Percentiles rank a stretch among this genome's conserved stretches.
Evolutionary conservation across 768 basidiomycete species (phyloP).

Genomic region (Astraeus odoratus): DNA sequence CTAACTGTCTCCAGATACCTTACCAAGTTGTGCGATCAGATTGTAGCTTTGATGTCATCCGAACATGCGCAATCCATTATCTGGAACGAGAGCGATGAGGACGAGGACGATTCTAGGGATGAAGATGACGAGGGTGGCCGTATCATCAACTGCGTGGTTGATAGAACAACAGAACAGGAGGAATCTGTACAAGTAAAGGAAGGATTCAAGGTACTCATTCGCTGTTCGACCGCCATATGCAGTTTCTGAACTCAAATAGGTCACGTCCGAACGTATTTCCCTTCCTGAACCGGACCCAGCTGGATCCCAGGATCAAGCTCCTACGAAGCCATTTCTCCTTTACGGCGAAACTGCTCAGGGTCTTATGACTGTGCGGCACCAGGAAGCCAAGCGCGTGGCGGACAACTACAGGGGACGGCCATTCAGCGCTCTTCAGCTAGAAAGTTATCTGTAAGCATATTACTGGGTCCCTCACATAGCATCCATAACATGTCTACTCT

Average conservation of each 20-base stretch:
- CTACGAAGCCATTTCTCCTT: constrained; percentile 23
- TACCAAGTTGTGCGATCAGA: constrained; percentile 46
- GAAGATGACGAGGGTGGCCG: constrained; percentile 17
- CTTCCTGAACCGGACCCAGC: constrained; percentile 6
- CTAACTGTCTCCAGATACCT: constrained; percentile 36
- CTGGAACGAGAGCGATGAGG: constrained; percentile 29
- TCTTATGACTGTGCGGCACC: constrained; percentile 23
- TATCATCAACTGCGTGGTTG: constrained; percentile 42
- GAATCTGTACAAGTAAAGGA: constrained; percentile 33
- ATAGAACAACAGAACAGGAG: constrained; percentile 45
- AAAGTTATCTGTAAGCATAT: constrained; percentile 8
- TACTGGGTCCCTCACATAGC: background rate
- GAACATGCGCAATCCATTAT: constrained; percentile 35
- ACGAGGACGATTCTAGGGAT: constrained; percentile 15
- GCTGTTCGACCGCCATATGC: too few species aligned
- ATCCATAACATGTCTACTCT: background rate
- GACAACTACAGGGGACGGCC: background rate
- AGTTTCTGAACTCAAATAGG: background rate
- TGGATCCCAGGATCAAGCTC: constrained; percentile 1
- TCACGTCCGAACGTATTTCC: constrained; percentile 6
- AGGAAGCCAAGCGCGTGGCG: constrained; percentile 4
- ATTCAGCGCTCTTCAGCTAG: constrained; percentile 9
- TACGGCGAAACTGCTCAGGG: constrained; percentile 30
- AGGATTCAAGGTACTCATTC: constrained; percentile 37
- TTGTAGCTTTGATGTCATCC: constrained; percentile 38